Percentiles rank a stretch among this genome's conserved stretches.
Conservation (phyloP, 2,329 filamentous ascomycete species). For the Colletotrichum karsti region DNA sequence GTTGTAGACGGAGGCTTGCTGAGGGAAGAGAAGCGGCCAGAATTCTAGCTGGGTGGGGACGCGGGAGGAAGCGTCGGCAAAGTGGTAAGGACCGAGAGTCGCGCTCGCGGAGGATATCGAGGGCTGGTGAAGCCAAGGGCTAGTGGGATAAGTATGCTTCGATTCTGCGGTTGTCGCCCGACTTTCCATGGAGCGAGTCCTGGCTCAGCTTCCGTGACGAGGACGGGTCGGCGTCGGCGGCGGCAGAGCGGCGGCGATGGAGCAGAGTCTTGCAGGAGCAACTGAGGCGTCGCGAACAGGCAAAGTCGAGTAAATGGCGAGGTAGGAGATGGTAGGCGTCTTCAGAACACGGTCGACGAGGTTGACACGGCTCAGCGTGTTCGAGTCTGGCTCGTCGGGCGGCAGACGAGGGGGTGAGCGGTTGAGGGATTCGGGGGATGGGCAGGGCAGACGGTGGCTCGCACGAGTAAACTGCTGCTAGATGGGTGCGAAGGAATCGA, state of each 20-base stretch:
- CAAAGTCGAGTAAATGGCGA: background rate
- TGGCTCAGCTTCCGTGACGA: slow-evolving; percentile 34
- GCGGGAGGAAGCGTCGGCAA: slow-evolving; percentile 19
- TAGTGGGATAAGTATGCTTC: slow-evolving; percentile 54
- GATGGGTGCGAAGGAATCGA: slow-evolving; percentile 2
- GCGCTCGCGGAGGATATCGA: slow-evolving; percentile 31
- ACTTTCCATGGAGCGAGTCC: slow-evolving; percentile 58
- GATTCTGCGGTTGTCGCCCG: slow-evolving; percentile 58
- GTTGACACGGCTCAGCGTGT: slow-evolving; percentile 9
- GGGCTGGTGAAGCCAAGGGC: slow-evolving; percentile 47
- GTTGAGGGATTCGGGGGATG: slow-evolving; percentile 9
- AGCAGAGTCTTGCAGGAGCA: slow-evolving; percentile 9
- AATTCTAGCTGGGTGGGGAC: slow-evolving; percentile 57
- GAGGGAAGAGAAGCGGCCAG: slow-evolving; percentile 65
- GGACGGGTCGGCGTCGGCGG: slow-evolving; percentile 12
- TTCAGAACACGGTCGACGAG: background rate
- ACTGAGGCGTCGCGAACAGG: background rate
- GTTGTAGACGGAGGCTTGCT: slow-evolving; percentile 67
- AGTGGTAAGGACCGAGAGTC: slow-evolving; percentile 36
- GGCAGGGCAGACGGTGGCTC: slow-evolving; percentile 4
- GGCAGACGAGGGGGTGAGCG: slow-evolving; percentile 13
- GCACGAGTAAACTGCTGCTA: slow-evolving; percentile 23
- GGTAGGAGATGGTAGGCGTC: background rate
- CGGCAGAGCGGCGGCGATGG: slow-evolving; percentile 17
- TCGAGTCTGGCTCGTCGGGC: slow-evolving; percentile 13